Evolutionary conservation across 805 yeast species (phyloP).

Genomic region (Sungouiozyma ichnusensis): DNA sequence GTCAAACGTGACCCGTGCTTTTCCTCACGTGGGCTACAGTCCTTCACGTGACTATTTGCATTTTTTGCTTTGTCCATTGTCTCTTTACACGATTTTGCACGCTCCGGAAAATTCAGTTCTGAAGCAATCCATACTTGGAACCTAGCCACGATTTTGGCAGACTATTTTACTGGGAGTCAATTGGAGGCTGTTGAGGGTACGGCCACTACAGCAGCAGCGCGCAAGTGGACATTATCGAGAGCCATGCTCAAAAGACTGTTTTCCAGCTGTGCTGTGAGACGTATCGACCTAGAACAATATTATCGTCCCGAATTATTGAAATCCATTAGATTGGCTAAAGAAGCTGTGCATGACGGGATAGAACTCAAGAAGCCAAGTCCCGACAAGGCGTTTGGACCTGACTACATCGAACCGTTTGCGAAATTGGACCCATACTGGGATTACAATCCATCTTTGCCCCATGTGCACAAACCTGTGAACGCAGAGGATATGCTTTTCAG

Average conservation of each 20-base stretch:
- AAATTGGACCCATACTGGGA: constrained; percentile 72
- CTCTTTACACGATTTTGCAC: too few species aligned
- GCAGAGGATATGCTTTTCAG: constrained; percentile 10
- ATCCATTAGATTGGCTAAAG: constrained; percentile 73
- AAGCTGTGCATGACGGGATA: constrained; percentile 46
- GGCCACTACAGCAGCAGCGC: background rate
- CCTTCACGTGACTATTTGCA: too few species aligned
- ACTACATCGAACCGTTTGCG: constrained; percentile 59
- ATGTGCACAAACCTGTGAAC: constrained; percentile 15
- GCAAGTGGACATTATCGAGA: background rate
- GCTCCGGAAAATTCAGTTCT: too few species aligned
- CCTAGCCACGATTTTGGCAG: too few species aligned
- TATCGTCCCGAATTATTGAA: constrained; percentile 76
- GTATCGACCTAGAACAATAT: constrained; percentile 38
- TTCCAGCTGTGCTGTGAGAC: constrained; percentile 7
- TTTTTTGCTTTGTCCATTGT: too few species aligned
- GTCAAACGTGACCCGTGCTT: too few species aligned
- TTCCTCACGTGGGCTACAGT: too few species aligned
- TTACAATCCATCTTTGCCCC: constrained; percentile 28
- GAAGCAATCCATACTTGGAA: too few species aligned
- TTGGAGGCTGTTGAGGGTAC: too few species aligned
- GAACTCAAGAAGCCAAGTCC: background rate
- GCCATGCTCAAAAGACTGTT: constrained; percentile 15
- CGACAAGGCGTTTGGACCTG: constrained; percentile 46
- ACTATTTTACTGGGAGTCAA: too few species aligned